These are phyloP conservation scores for Tetrahymena borealis DNA, from an alignment of 73 alveolate genomes.

Conservation along the genomic window DNA sequence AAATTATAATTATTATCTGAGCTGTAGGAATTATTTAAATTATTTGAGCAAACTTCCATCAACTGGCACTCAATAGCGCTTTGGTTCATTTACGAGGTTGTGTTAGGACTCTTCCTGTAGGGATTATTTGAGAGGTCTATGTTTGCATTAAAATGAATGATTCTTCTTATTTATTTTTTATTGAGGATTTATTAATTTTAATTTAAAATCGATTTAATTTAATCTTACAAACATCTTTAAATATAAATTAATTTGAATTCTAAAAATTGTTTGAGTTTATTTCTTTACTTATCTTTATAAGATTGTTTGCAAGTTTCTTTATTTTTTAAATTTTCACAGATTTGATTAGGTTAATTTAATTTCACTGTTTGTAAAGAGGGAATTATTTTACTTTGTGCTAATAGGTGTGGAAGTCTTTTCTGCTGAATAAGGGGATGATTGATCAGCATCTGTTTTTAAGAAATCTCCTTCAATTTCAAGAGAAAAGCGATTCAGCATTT, in stretches of 20 bases:
- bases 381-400: background rate
- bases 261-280: no score
- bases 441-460: background rate
- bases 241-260: no score
- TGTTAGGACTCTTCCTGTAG: background rate
- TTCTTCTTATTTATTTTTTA: background rate
- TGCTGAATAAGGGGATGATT: background rate
- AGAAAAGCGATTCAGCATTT: background rate
- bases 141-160: constrained; percentile 1
- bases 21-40: background rate
- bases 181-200: background rate
- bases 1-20: background rate
- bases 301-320: no score
- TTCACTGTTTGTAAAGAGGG: no score
- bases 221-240: no score
- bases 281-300: no score
- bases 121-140: background rate
- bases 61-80: background rate
- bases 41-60: background rate
- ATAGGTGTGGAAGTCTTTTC: background rate
- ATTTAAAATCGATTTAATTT: no score
- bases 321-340: no score
- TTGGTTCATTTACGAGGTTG: background rate
- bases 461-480: background rate
- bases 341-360: background rate